Conservation (phyloP, 2,329 filamentous ascomycete species). For the Calycina herbarum region DNA sequence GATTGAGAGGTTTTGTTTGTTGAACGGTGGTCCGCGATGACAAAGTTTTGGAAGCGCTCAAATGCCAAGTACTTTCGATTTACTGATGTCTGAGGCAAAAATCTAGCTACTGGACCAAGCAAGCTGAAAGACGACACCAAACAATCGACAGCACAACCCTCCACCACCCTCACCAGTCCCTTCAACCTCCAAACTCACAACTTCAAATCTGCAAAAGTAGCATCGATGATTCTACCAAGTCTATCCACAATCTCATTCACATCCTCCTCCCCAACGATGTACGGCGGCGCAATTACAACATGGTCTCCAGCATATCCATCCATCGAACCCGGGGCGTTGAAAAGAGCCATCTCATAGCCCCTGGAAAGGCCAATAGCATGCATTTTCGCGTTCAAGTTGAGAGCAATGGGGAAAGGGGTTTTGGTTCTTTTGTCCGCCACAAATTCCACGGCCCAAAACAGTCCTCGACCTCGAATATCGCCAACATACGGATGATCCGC, state of each 20-base stretch:
- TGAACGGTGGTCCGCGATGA: too few relatives aligned
- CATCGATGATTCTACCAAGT: background rate
- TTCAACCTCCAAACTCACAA: background rate
- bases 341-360: conserved; percentile 51
- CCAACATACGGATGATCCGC: conserved; percentile 37
- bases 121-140: too few relatives aligned
- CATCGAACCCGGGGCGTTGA: conserved; percentile 54
- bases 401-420: conserved; percentile 43
- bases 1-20: too few relatives aligned
- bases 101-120: too few relatives aligned
- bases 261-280: conserved; percentile 40
- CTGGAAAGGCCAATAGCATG: conserved; percentile 40
- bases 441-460: conserved; percentile 56
- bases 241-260: conserved; percentile 2
- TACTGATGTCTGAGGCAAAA: too few relatives aligned
- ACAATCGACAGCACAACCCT: too few relatives aligned
- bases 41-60: too few relatives aligned
- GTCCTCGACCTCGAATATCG: conserved; percentile 56
- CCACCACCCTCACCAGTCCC: background rate
- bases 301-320: conserved; percentile 57
- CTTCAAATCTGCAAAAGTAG: background rate
- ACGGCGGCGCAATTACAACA: conserved; percentile 59
- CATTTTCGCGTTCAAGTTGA: conserved; percentile 46
- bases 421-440: conserved; percentile 49
- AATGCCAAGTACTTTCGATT: too few relatives aligned